These are phyloP conservation scores for Rubroboletus pulcherrimus DNA, from an alignment of 768 basidiomycete species.

Conservation along the genomic window DNA sequence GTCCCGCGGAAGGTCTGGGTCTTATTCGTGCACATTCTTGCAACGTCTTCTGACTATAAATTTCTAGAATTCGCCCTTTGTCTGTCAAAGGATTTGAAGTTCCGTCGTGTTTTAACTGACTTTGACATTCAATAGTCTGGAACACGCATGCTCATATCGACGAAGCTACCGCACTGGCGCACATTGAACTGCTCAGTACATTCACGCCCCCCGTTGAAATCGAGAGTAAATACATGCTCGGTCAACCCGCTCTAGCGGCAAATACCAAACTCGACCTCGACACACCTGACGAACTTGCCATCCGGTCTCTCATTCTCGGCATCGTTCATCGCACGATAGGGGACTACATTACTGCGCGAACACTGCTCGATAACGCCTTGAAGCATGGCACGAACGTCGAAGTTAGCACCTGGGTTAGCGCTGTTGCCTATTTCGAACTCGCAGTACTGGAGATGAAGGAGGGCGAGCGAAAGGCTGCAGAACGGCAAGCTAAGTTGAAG, in stretches of 20 bases:
- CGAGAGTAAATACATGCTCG: constrained; percentile 26
- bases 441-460: constrained; percentile 69
- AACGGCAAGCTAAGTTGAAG: constrained; percentile 29
- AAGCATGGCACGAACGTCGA: constrained; percentile 37
- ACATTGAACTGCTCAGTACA: constrained; percentile 51
- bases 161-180: constrained; percentile 48
- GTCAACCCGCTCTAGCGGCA: not conserved
- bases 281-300: constrained; percentile 65
- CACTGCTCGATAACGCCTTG: constrained; percentile 51
- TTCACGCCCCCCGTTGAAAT: constrained; percentile 46
- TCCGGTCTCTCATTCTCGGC: constrained; percentile 68
- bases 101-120: not conserved
- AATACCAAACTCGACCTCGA: constrained; percentile 44
- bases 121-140: constrained; percentile 52
- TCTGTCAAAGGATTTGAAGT: constrained; percentile 34
- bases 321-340: constrained; percentile 58
- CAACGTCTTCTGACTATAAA: constrained; percentile 1
- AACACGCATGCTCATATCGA: constrained; percentile 67
- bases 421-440: constrained; percentile 65
- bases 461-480: constrained; percentile 36
- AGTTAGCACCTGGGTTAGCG: constrained; percentile 65
- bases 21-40: not conserved
- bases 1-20: constrained; percentile 61
- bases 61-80: constrained; percentile 64
- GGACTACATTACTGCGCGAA: constrained; percentile 41